phyloP scores from a whole-genome alignment of 345 rosid genomes.

The Bretschneidera sinensis region DNA sequence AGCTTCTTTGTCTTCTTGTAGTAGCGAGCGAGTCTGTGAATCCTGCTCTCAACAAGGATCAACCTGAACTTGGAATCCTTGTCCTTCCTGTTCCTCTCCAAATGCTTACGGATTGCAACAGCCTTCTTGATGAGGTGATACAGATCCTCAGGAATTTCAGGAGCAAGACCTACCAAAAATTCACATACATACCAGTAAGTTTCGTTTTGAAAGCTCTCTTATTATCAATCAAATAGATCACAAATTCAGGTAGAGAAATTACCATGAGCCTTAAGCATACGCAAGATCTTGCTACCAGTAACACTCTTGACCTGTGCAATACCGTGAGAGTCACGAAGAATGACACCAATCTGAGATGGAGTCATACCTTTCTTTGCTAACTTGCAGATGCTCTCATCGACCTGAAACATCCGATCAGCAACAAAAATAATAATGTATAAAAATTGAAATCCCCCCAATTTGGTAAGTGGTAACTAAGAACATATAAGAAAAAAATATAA shows the following conservation, averaged over 20 bases:
- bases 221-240: neutral
- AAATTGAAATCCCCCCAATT: neutral
- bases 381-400: slow-evolving; percentile 63
- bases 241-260: neutral
- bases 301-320: slow-evolving; percentile 66
- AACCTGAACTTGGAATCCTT: slow-evolving; percentile 70
- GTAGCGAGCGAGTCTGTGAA: slow-evolving; percentile 68
- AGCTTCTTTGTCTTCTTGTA: slow-evolving; percentile 84
- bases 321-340: slow-evolving; percentile 78
- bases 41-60: slow-evolving; percentile 75
- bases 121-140: slow-evolving; percentile 78
- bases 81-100: slow-evolving; percentile 74
- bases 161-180: slow-evolving; percentile 44
- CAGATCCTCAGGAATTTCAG: slow-evolving; percentile 66
- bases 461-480: too few relatives aligned
- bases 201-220: neutral
- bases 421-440: neutral
- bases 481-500: too few relatives aligned
- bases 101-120: slow-evolving; percentile 63
- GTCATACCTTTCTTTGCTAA: slow-evolving; percentile 75
- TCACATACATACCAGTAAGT: neutral
- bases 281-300: slow-evolving; percentile 64
- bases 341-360: slow-evolving; percentile 75
- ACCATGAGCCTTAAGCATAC: slow-evolving; percentile 67
- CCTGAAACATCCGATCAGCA: slow-evolving; percentile 23